phyloP scores from a whole-genome alignment of 768 basidiomycete genomes.

The Trametes punicea region DNA sequence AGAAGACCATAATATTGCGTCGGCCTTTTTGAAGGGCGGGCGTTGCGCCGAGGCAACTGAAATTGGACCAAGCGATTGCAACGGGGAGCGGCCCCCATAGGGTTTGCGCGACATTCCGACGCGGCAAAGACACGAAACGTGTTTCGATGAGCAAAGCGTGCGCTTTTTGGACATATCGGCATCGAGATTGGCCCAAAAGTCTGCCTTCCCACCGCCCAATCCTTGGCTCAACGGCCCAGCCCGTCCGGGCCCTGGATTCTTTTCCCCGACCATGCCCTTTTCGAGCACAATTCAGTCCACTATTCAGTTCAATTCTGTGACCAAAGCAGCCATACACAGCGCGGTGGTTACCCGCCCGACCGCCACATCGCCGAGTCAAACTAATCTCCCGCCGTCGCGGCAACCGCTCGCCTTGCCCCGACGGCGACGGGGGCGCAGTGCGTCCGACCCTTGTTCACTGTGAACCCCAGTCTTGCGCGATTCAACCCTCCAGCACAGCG shows the following conservation, averaged over 20 bases:
- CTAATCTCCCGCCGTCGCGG: conserved; percentile 18
- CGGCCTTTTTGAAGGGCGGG: conserved; percentile 45
- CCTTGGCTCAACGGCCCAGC: conserved; percentile 1
- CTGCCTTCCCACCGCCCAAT: conserved; percentile 5
- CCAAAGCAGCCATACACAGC: conserved; percentile 4
- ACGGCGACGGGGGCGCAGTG: conserved; percentile 3
- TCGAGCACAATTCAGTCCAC: conserved; percentile 3
- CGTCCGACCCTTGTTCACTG: background rate
- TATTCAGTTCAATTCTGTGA: background rate
- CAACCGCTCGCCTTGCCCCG: conserved; percentile 13
- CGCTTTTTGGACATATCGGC: conserved; percentile 37
- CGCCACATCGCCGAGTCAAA: conserved; percentile 16
- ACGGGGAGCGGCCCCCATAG: conserved; percentile 48
- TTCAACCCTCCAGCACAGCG: too few species aligned
- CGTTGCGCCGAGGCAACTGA: conserved; percentile 39
- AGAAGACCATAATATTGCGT: conserved; percentile 30
- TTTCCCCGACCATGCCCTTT: conserved; percentile 8
- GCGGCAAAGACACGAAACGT: conserved; percentile 73
- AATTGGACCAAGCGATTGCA: conserved; percentile 52
- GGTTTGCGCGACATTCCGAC: conserved; percentile 47
- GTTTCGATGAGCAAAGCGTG: conserved; percentile 53
- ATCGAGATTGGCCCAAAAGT: conserved; percentile 18
- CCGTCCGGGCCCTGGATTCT: background rate
- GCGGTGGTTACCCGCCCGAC: conserved; percentile 13
- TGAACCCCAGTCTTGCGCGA: background rate